These are phyloP conservation scores for Arachnomyces sp. DNA, from an alignment of 2,329 filamentous ascomycete species.

Conservation along the genomic window DNA sequence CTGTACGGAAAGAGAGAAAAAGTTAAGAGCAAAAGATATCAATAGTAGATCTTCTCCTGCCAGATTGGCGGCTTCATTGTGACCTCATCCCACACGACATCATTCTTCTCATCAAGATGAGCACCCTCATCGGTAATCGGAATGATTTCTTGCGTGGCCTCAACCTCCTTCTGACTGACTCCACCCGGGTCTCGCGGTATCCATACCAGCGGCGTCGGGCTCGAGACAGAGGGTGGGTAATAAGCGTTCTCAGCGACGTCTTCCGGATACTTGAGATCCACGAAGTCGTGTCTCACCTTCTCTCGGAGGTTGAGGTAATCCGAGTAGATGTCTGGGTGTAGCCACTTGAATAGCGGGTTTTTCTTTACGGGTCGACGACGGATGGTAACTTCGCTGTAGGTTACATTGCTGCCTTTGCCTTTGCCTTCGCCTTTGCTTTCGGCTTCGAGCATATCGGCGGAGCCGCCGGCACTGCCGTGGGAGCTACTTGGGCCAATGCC, in stretches of 20 bases:
- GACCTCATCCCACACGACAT: slow-evolving; percentile 53
- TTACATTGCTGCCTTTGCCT: slow-evolving; percentile 5
- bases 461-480: neutral
- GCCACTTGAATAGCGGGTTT: slow-evolving; percentile 9
- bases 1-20: no score
- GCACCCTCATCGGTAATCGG: slow-evolving; percentile 72
- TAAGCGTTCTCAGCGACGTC: slow-evolving; percentile 60
- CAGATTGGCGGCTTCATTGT: slow-evolving; percentile 49
- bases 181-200: slow-evolving; percentile 68
- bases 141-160: slow-evolving; percentile 62
- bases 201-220: slow-evolving; percentile 62
- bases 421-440: slow-evolving; percentile 5
- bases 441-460: neutral
- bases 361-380: slow-evolving; percentile 8
- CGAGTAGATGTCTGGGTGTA: slow-evolving; percentile 67
- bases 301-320: slow-evolving; percentile 65
- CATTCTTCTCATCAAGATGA: slow-evolving; percentile 60
- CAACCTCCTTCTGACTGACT: slow-evolving; percentile 65
- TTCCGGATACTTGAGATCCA: slow-evolving; percentile 52
- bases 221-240: slow-evolving; percentile 60
- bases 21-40: neutral
- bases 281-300: slow-evolving; percentile 54
- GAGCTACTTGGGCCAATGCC: neutral
- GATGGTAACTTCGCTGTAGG: slow-evolving; percentile 1
- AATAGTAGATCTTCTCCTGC: slow-evolving; percentile 45